Percentiles rank a stretch among this genome's conserved stretches.
These are phyloP conservation scores for Leccinellum rugosiceps DNA, from an alignment of 768 basidiomycete species.

Conservation along the genomic window DNA sequence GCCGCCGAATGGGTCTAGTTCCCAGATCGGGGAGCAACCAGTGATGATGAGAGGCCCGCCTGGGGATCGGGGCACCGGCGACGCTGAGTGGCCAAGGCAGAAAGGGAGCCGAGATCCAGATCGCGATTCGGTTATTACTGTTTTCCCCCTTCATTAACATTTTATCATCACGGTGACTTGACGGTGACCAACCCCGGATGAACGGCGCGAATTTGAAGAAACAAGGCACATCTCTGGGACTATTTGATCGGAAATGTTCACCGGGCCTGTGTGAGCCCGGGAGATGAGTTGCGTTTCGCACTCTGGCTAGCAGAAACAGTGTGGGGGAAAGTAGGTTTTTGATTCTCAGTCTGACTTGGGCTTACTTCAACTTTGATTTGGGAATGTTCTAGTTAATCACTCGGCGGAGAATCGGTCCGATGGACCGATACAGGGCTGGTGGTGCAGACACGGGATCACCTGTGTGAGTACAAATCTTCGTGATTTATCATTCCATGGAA, in stretches of 20 bases:
- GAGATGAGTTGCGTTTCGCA: not conserved
- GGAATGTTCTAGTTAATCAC: not conserved
- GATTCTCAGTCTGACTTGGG: not conserved
- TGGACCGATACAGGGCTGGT: not conserved
- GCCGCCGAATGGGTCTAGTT: not conserved
- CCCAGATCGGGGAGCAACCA: not conserved
- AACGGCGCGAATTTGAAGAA: not conserved
- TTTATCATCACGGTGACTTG: not conserved
- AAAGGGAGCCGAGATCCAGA: slow-evolving; percentile 1
- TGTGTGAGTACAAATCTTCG: not conserved
- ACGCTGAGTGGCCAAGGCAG: not conserved
- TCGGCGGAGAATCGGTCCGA: slow-evolving; percentile 1
- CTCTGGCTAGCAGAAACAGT: not conserved
- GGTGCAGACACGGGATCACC: not conserved
- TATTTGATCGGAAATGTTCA: not conserved
- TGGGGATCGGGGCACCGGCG: not conserved
- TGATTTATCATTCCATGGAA: not conserved
- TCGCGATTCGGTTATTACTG: not conserved
- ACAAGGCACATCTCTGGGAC: not conserved
- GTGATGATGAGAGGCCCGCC: not conserved
- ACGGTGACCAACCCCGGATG: not conserved
- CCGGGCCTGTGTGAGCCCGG: not conserved
- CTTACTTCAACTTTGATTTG: not conserved
- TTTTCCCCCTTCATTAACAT: not conserved
- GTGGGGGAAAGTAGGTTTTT: not conserved